Conservation (phyloP, 1,284 basidiomycete species). For the Trichosporon sp. region DNA sequence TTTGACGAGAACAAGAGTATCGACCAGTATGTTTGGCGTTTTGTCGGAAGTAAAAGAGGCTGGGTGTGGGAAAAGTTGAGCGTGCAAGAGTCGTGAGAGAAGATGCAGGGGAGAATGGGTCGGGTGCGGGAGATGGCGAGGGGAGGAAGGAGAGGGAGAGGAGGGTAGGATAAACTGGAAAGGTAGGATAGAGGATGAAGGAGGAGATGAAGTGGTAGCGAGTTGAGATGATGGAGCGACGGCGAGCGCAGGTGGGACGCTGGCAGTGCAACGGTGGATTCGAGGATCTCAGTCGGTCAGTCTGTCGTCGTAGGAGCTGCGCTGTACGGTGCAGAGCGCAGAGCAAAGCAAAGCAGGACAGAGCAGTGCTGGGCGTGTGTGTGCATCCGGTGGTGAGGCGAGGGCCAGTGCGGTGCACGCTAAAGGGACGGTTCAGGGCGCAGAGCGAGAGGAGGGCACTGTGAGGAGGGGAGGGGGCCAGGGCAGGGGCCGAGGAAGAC, state of each 20-base stretch:
- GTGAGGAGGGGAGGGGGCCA: background rate
- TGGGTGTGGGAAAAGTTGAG: background rate
- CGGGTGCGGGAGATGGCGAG: background rate
- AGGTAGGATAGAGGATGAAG: constrained; percentile 1
- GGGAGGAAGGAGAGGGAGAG: background rate
- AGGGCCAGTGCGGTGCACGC: constrained; percentile 2
- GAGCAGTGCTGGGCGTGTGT: background rate
- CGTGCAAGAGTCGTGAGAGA: background rate
- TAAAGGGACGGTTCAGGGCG: background rate
- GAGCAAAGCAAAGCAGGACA: too few relatives aligned
- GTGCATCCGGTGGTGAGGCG: constrained; percentile 1
- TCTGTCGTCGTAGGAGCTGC: background rate
- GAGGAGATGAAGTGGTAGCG: background rate
- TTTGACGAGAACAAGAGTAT: background rate
- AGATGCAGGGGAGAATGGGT: background rate
- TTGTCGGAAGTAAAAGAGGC: background rate
- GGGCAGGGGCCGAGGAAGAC: background rate
- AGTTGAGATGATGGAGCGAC: background rate
- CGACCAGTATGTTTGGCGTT: background rate
- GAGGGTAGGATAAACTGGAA: background rate
- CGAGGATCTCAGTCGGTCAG: background rate
- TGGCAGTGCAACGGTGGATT: background rate
- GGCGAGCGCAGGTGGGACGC: background rate
- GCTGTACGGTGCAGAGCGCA: background rate
- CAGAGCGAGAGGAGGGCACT: background rate